Evolutionary conservation across 2,329 filamentous ascomycete genomes (phyloP).

Genomic region (Conoideocrella luteorostrata): DNA sequence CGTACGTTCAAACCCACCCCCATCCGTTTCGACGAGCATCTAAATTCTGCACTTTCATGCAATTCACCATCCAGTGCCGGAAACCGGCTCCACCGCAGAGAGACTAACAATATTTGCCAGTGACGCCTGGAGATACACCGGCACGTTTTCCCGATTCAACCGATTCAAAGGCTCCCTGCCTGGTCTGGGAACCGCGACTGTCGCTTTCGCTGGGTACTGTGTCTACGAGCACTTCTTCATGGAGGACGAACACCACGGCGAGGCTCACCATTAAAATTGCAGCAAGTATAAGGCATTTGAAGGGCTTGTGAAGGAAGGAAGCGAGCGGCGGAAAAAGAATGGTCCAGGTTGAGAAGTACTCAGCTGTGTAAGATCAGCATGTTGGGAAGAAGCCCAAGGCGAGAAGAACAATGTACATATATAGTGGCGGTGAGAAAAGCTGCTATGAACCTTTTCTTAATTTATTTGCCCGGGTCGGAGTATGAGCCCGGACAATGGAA

Average conservation of each 20-base stretch:
- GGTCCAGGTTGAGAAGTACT: neutral
- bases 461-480: neutral
- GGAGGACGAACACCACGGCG: conserved; percentile 59
- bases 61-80: neutral
- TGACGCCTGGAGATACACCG: conserved; percentile 91
- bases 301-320: neutral
- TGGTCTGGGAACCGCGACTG: conserved; percentile 84
- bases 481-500: neutral
- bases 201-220: conserved; percentile 86
- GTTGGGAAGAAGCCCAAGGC: no score
- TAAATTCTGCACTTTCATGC: no score
- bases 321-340: neutral
- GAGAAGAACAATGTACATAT: conserved; percentile 4
- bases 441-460: neutral
- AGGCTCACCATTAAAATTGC: conserved; percentile 33
- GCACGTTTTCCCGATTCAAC: conserved; percentile 81
- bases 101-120: conserved; percentile 39
- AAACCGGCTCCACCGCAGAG: neutral
- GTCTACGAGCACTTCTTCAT: conserved; percentile 85
- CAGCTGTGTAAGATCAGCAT: neutral
- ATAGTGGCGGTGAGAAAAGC: neutral
- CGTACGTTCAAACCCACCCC: conserved; percentile 37
- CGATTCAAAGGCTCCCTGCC: conserved; percentile 83
- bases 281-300: conserved; percentile 1
- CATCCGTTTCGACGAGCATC: neutral